Base-by-base conservation (phyloP, 257 asterid species). In the Fraxinus quadrangulata region DNA sequence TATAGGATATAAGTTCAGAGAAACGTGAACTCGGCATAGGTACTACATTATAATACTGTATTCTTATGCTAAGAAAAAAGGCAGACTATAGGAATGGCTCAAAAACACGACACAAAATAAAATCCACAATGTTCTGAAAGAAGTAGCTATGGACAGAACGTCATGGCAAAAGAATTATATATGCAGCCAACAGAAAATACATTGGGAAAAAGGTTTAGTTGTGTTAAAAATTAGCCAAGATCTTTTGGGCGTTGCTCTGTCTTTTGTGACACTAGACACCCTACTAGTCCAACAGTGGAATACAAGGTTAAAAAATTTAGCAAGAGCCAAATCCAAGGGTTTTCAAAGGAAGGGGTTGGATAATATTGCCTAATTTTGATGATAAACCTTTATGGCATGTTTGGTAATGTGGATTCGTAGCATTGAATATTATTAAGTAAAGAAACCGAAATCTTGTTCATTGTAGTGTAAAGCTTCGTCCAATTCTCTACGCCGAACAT, bases 301-400 rank as follows among this genome's bases (percentile, higher is more conserved):
- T 19, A 51, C 23, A 17, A 51, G 63, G 37, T 34, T 14, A 19
- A 17, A 59, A 7, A 8, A 14, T 45, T 9, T 1, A 49, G 73
- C 75, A 69, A 69, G 51, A 36, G 36, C 36, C 56, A 56, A 56
- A 70, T 63, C 36, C 63, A 56, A 28, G 34, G 71, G 63, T 13
- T 66, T 56, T 65, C 56, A 73, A 77, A 24, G 7, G 31, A 72
- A 56, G 30, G 26, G 33, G 47, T 59, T 36, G 39, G 67, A 14
- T 19, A 39, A 39, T 14, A 26, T 0, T 59, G 33, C 47, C 61
- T 24, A 21, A 33, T 72, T 61, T 63, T 24, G 26, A 24, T 6
- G 40, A 40, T 12, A 21, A 51, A 51, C 24, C 24, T 19, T 17
- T 17, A 19, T 6, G 63, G 23, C 21, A 51, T 17, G 24, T 51